Evolutionary conservation across 208 protist species (phyloP).

Genomic region (Trypanosoma vivax): DNA sequence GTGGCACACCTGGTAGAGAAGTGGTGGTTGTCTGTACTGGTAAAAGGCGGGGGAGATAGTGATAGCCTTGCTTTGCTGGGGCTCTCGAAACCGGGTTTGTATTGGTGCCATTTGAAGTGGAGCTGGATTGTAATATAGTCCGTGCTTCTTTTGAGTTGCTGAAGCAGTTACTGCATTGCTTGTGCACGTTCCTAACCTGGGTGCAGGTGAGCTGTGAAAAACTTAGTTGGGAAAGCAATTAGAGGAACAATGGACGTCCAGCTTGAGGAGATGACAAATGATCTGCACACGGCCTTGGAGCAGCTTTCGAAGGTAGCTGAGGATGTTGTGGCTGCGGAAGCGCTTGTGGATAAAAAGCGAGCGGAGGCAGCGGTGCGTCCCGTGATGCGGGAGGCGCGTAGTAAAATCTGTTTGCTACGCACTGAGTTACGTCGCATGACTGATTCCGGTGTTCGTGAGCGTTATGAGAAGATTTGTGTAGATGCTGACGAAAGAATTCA

Average conservation of each 20-base stretch:
- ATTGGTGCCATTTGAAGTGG: too few species aligned
- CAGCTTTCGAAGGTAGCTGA: conserved; percentile 36
- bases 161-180: too few species aligned
- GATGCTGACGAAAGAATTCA: conserved; percentile 53
- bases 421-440: conserved; percentile 59
- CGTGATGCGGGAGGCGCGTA: conserved; percentile 58
- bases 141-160: too few species aligned
- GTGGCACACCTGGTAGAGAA: too few species aligned
- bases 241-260: background rate
- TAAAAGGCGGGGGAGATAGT: too few species aligned
- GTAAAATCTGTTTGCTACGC: conserved; percentile 50
- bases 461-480: conserved; percentile 54
- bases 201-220: too few species aligned
- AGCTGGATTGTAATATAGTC: too few species aligned
- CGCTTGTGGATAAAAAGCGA: conserved; percentile 60
- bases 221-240: conserved; percentile 3
- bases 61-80: too few species aligned
- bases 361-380: conserved; percentile 52
- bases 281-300: conserved; percentile 30
- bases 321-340: conserved; percentile 41
- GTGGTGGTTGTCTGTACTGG: too few species aligned
- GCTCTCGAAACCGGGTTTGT: too few species aligned
- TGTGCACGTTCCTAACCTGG: too few species aligned
- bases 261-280: conserved; percentile 19
- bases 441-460: conserved; percentile 31